Percentiles rank a stretch among this genome's conserved stretches.
phyloP scores from a whole-genome alignment of 1,284 basidiomycete species.

The Trichosporon coremiiforme region DNA sequence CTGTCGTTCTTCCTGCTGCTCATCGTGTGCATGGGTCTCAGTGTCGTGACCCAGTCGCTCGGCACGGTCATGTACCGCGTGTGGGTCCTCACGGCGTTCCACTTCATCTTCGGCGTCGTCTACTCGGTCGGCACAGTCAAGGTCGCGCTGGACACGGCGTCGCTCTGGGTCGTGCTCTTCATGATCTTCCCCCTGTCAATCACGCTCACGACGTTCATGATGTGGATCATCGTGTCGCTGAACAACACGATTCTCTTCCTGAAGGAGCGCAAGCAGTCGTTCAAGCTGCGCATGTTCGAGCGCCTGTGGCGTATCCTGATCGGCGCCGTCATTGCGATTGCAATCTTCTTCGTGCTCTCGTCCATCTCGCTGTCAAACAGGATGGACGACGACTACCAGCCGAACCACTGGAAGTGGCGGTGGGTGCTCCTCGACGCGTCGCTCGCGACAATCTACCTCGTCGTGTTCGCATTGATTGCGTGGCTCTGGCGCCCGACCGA shows the following conservation, averaged over 20 bases:
- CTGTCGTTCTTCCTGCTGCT: constrained; percentile 91
- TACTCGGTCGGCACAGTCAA: constrained; percentile 91
- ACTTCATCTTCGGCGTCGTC: constrained; percentile 91
- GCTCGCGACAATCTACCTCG: constrained; percentile 79
- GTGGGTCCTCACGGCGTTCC: constrained; percentile 57
- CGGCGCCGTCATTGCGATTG: constrained; percentile 77
- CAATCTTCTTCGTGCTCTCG: constrained; percentile 88
- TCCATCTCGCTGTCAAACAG: constrained; percentile 88
- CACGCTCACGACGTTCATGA: constrained; percentile 87
- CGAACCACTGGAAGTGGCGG: constrained; percentile 86
- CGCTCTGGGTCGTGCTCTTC: constrained; percentile 72
- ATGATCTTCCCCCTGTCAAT: constrained; percentile 93
- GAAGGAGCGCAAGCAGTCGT: constrained; percentile 77
- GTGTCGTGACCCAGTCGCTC: constrained; percentile 63
- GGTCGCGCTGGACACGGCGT: constrained; percentile 84
- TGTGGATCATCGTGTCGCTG: constrained; percentile 92
- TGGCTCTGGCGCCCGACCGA: constrained; percentile 93
- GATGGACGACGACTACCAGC: constrained; percentile 87
- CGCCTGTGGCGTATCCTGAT: constrained; percentile 85
- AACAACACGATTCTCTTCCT: constrained; percentile 86
- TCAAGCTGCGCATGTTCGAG: constrained; percentile 84
- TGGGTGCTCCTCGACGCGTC: constrained; percentile 99
- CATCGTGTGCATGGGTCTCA: constrained; percentile 83
- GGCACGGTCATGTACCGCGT: constrained; percentile 54
- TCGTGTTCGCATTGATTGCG: constrained; percentile 76